Evolutionary conservation across 768 basidiomycete genomes (phyloP), one percentile per base, ranked within the genome.

Genomic region (Lactarius sanguifluus): DNA sequence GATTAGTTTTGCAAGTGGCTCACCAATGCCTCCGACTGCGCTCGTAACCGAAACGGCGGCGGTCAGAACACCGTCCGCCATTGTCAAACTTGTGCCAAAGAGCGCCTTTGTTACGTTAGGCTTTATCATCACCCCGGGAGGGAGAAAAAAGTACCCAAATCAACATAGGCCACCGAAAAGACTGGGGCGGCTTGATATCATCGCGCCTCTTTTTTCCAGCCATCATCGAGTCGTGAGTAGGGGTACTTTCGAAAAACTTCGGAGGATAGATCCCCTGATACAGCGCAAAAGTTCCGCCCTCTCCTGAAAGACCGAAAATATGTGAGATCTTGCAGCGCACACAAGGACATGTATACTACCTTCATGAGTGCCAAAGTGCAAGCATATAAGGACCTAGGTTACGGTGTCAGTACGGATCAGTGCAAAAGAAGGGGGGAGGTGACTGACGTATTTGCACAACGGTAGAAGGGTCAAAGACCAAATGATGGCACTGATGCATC

Each of bases 41-140:
- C 84, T 85, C 0, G 85, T 86, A 10, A 90, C 85, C 0, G 86
- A 87, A 6, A 90, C 87, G 8, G 88, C 86, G 5, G 87, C 86
- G 1, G 87, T 89, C 43, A 90, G 81, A 28, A 88, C 76, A 43
- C 89, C 88, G 67, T 90, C 88, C 0, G 87, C 84, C 77, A 90
- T 81, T 0, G 87, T 88, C 52, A 89, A 76, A 18, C 83, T 81
- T 52, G 87, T 88, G 38, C 86, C 88, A 64, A 90, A 83, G 13
- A 89, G 76, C 56, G 82, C 81, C 86, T 86, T 65, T 9, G 57
- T 18, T 23, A 20, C 7, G 9, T 43, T 8, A 41, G 25, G n/a
- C 6, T 7, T 38, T 2, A 52, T 41, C 34, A 6, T 12, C 25
- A 25, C 23, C 6, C 4, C 16, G 18, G 34, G 45, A 18, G 12